Percentiles rank a stretch among this genome's conserved stretches.
Evolutionary conservation across 768 basidiomycete species (phyloP).

Genomic region (Lactarius sp.): DNA sequence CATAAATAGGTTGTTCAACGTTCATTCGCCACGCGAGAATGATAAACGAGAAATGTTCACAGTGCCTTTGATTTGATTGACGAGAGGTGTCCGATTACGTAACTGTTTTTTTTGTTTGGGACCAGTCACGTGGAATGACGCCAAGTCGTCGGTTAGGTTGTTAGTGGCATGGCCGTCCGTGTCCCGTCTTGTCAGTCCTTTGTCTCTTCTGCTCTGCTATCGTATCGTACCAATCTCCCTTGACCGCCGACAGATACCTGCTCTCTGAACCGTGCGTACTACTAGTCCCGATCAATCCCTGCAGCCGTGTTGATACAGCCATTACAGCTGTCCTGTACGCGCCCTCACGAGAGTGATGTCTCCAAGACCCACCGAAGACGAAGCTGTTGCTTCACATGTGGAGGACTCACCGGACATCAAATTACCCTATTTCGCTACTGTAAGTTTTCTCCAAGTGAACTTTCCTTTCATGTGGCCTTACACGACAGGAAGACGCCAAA

Average conservation of each 20-base stretch:
- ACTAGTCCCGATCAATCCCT: not conserved
- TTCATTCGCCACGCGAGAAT: not conserved
- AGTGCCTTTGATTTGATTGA: not conserved
- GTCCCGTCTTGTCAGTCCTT: not conserved
- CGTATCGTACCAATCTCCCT: not conserved
- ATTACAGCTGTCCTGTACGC: not conserved
- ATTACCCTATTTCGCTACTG: slow-evolving; percentile 24
- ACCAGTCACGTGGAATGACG: slow-evolving; percentile 10
- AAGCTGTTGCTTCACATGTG: slow-evolving; percentile 9
- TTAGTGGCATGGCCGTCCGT: not conserved
- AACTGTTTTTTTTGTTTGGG: not conserved
- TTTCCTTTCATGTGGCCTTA: slow-evolving; percentile 5
- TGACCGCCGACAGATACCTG: not conserved
- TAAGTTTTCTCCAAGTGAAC: not conserved
- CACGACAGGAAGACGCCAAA: slow-evolving; percentile 53
- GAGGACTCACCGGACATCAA: not conserved
- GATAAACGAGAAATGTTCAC: not conserved
- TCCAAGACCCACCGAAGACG: slow-evolving; percentile 1
- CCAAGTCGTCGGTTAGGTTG: not conserved
- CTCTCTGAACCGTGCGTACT: slow-evolving; percentile 2
- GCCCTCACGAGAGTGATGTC: slow-evolving; percentile 5
- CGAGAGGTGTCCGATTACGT: too few relatives aligned
- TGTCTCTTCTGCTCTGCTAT: too few relatives aligned
- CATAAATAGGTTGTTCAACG: slow-evolving; percentile 6
- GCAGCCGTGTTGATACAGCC: not conserved